These are phyloP conservation scores for Aspergillus funiculosus DNA, from an alignment of 495 filamentous ascomycete species.

Conservation along the genomic window DNA sequence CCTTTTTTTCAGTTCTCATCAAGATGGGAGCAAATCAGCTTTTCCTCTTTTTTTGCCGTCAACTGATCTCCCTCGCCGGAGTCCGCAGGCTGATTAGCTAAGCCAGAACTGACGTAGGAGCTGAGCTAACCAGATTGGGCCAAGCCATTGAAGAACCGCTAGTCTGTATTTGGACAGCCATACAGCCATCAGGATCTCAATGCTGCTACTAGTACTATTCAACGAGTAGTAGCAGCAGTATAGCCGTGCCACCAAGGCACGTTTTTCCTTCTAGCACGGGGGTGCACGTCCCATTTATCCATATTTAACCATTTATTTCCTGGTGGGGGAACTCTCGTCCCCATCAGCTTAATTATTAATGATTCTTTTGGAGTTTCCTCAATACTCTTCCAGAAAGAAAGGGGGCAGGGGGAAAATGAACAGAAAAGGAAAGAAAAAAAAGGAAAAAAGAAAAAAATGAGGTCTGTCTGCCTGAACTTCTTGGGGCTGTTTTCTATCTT, in stretches of 20 bases:
- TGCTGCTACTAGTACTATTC: too few relatives aligned
- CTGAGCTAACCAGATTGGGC: background rate
- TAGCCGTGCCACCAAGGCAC: constrained; percentile 5
- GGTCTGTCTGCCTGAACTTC: too few relatives aligned
- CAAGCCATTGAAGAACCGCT: background rate
- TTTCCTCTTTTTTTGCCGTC: background rate
- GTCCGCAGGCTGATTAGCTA: background rate
- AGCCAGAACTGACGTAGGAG: background rate
- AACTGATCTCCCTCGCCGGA: background rate
- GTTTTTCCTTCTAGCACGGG: constrained; percentile 13
- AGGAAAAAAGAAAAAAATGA: constrained; percentile 2
- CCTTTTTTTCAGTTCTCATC: too few relatives aligned
- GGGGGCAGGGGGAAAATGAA: background rate
- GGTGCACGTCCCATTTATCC: constrained; percentile 8
- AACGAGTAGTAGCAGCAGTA: too few relatives aligned
- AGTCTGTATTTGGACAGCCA: background rate
- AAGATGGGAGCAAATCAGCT: too few relatives aligned
- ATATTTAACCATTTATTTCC: background rate
- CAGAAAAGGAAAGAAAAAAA: background rate
- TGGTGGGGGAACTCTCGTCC: background rate
- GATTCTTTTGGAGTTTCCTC: background rate
- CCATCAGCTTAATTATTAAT: background rate
- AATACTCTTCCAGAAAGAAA: constrained; percentile 2
- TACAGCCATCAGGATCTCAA: too few relatives aligned
- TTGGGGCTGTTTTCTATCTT: background rate